Conservation (phyloP, 257 asterid genomes). For the Rehmannia glutinosa region DNA sequence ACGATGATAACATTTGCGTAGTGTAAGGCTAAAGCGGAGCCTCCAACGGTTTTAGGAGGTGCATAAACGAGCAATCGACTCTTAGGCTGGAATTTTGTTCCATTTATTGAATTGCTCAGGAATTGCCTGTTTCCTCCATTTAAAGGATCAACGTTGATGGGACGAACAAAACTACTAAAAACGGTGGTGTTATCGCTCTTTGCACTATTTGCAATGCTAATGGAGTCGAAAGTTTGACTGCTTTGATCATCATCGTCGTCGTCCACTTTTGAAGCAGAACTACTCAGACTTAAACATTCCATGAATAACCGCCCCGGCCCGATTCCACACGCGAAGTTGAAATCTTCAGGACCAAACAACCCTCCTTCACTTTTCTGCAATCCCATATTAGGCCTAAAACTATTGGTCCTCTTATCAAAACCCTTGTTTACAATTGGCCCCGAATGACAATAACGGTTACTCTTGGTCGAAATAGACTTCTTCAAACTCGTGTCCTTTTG, state of each 20-base stretch:
- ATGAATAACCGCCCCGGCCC: slow-evolving; percentile 73
- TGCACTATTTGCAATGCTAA: slow-evolving; percentile 37
- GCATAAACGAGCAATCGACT: slow-evolving; percentile 40
- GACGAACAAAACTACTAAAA: slow-evolving; percentile 23
- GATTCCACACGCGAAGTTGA: slow-evolving; percentile 66
- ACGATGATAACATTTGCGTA: slow-evolving; percentile 83
- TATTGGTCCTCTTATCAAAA: slow-evolving; percentile 26
- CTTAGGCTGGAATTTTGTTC: slow-evolving; percentile 39
- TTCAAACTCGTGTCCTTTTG: slow-evolving; percentile 16
- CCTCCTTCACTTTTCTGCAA: slow-evolving; percentile 42
- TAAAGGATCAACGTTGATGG: slow-evolving; percentile 20
- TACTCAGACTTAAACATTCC: slow-evolving; percentile 72
- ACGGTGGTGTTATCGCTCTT: slow-evolving; percentile 33
- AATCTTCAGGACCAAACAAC: slow-evolving; percentile 55
- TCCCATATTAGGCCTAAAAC: slow-evolving; percentile 22
- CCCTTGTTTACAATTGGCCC: slow-evolving; percentile 21
- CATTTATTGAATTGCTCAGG: too few relatives aligned
- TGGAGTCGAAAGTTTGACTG: slow-evolving; percentile 54
- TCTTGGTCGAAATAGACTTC: slow-evolving; percentile 31
- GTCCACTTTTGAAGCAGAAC: slow-evolving; percentile 53
- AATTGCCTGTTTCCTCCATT: slow-evolving; percentile 29
- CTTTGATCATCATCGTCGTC: slow-evolving; percentile 53
- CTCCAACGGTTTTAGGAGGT: slow-evolving; percentile 72
- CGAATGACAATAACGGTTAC: too few relatives aligned
- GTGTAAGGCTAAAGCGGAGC: slow-evolving; percentile 81